These are phyloP conservation scores for Infundibulicybe gibba DNA, from an alignment of 768 basidiomycete genomes.

Conservation along the genomic window DNA sequence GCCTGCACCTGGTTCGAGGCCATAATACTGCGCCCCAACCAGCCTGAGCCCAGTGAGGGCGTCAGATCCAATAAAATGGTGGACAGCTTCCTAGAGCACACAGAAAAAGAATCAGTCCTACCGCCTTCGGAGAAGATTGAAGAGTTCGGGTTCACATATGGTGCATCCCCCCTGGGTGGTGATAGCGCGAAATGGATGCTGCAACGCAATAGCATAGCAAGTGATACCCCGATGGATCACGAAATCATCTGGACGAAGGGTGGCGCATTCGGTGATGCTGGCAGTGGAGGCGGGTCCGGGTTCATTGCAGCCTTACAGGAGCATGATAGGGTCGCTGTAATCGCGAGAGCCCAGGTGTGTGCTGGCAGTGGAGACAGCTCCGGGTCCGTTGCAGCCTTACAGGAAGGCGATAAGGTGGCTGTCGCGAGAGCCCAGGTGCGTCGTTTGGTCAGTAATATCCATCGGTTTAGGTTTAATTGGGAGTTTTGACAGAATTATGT, in stretches of 20 bases:
- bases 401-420: constrained; percentile 15
- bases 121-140: not conserved
- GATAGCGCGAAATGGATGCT: constrained; percentile 13
- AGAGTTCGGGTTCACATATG: no score
- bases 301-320: constrained; percentile 14
- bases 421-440: constrained; percentile 24
- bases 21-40: constrained; percentile 18
- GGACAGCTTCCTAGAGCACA: not conserved
- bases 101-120: not conserved
- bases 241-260: constrained; percentile 17
- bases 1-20: constrained; percentile 32
- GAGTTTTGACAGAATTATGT: no score
- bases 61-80: no score
- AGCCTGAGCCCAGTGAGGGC: not conserved
- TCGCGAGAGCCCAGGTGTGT: constrained; percentile 24
- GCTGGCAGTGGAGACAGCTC: constrained; percentile 8
- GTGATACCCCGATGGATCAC: constrained; percentile 9
- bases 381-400: constrained; percentile 16
- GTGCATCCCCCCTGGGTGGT: not conserved
- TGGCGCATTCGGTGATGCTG: constrained; percentile 1
- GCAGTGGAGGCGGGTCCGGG: constrained; percentile 10
- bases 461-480: no score
- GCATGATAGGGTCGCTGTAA: constrained; percentile 18
- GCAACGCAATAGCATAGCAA: constrained; percentile 24
- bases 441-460: no score